These are phyloP conservation scores for Neurospora hispaniola DNA, from an alignment of 495 filamentous ascomycete genomes.

Conservation along the genomic window DNA sequence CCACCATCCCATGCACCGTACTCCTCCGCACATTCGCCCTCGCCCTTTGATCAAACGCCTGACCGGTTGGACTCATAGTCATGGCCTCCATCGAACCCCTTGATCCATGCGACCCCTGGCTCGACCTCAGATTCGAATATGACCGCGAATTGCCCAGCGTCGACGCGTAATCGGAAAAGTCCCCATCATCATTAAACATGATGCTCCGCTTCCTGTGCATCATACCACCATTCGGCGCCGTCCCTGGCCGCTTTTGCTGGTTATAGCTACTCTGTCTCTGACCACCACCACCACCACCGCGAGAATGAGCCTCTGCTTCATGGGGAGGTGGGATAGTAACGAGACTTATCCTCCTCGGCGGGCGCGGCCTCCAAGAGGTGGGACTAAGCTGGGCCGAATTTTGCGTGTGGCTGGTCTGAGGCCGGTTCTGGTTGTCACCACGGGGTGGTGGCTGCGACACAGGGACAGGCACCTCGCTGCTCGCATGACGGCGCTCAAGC, in stretches of 20 bases:
- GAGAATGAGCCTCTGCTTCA: not conserved
- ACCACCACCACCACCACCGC: not conserved
- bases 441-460: not conserved
- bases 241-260: not conserved
- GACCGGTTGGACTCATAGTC: not conserved
- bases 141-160: not conserved
- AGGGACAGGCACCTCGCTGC: not conserved
- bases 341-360: not conserved
- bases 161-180: not conserved
- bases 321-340: not conserved
- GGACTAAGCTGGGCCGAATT: not conserved
- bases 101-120: not conserved
- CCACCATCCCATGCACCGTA: slow-evolving; percentile 5
- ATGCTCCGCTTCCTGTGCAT: not conserved
- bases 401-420: not conserved
- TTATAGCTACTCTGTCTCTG: not conserved
- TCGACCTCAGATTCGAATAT: not conserved
- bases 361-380: not conserved
- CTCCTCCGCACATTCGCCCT: slow-evolving; percentile 1
- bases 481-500: slow-evolving; percentile 13
- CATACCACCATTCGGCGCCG: not conserved
- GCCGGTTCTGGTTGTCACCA: not conserved
- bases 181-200: not conserved
- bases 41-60: not conserved
- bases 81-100: not conserved